Evolutionary conservation across 2,329 filamentous ascomycete species (phyloP), one percentile per base, ranked within the genome.

Genomic region (Phyllosticta citrichinensis): DNA sequence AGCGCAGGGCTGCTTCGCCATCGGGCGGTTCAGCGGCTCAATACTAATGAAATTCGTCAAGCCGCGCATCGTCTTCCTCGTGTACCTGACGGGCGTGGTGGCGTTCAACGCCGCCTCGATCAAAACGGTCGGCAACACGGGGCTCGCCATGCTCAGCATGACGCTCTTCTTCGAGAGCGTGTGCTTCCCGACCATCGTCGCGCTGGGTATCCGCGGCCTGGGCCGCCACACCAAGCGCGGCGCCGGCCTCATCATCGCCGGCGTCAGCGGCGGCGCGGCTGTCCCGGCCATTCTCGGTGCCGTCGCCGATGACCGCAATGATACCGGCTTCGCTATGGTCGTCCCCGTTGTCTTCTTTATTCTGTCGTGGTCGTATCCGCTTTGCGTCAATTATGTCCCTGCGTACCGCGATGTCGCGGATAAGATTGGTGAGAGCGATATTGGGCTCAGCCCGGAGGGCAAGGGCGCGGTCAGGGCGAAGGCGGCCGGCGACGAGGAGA

Each of bases 121-220:
- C 62, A 79, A 75, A 5, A 77, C 80, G n/a, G 71, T 69, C 17
- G 81, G 79, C 30, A 78, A 80, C 60, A 73, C 76, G 0, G 81
- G 81, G 17, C 78, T 85, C 61, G 77, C 83, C n/a, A 86, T 89
- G 65, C 76, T 88, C 2, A 78, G 86, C 50, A 67, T 92, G 27
- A 87, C 88, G 64, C 86, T 90, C 65, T 90, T 95, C 73, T 90
- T 89, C 68, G 89, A 93, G 71, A 88, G 87, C 0, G 89, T 91
- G 57, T 83, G 90, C 66, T 96, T 89, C 79, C 91, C 91, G 0
- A 85, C 92, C 1, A 86, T 94, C 63, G 91, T 91, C 66, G 85
- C 88, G 3, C 81, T 94, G 12, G 88, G 87, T 2, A 85, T 96
- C 62, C 83, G 89, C 22, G 88, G 87, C 2, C 79, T 91, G 1